These are phyloP conservation scores for Cordia subcordata DNA, from an alignment of 257 asterid species.

Conservation along the genomic window DNA sequence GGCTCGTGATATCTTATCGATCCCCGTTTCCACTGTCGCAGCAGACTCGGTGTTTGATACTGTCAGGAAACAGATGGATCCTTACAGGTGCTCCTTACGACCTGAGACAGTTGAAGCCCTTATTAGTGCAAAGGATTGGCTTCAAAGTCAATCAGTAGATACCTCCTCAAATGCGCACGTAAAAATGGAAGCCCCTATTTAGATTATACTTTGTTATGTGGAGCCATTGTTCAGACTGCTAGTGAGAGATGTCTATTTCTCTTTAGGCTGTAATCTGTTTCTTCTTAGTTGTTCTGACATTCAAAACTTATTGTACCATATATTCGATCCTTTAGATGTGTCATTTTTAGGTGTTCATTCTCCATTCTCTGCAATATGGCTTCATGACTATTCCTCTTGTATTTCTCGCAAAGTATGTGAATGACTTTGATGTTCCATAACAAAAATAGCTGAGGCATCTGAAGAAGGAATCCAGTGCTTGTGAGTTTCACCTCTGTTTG, in stretches of 20 bases:
- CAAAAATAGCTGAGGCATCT: too few relatives aligned
- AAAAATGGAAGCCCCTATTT: constrained; percentile 74
- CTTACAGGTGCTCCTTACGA: constrained; percentile 68
- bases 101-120: constrained; percentile 94
- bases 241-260: neutral
- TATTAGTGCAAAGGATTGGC: constrained; percentile 89
- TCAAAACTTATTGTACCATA: neutral
- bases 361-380: too few relatives aligned
- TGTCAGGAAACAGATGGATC: constrained; percentile 72
- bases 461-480: too few relatives aligned
- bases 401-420: too few relatives aligned
- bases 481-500: too few relatives aligned
- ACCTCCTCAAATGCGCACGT: constrained; percentile 27
- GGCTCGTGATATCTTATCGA: constrained; percentile 87
- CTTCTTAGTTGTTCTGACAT: too few relatives aligned
- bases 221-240: neutral
- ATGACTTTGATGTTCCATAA: too few relatives aligned
- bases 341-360: neutral
- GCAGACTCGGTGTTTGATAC: constrained; percentile 59
- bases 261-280: neutral
- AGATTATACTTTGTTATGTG: constrained; percentile 3
- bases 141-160: constrained; percentile 40
- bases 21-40: constrained; percentile 71
- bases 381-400: too few relatives aligned
- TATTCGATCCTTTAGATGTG: neutral